Percentiles rank a stretch among this genome's conserved stretches.
These are phyloP conservation scores for Terana coerulea DNA, from an alignment of 768 basidiomycete genomes.

Conservation along the genomic window DNA sequence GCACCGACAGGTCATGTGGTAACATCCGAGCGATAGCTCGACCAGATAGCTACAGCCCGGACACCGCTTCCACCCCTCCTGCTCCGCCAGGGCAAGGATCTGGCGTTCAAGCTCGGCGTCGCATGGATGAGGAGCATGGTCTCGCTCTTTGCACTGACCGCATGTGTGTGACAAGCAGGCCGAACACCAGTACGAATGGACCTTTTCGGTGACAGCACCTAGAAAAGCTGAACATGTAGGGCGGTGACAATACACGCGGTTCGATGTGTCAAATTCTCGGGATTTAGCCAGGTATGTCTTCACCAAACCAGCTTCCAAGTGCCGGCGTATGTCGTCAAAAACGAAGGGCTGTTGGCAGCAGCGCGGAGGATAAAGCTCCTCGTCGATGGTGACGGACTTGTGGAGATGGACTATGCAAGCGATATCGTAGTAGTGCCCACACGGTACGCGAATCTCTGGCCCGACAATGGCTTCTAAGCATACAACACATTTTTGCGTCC, in stretches of 20 bases:
- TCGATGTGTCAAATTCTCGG: slow-evolving; percentile 20
- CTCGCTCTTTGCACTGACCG: slow-evolving; percentile 42
- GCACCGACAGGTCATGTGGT: slow-evolving; percentile 40
- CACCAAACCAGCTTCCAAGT: slow-evolving; percentile 7
- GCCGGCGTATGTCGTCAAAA: slow-evolving; percentile 10
- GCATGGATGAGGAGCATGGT: slow-evolving; percentile 41
- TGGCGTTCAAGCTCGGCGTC: slow-evolving; percentile 34
- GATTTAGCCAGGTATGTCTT: slow-evolving; percentile 15
- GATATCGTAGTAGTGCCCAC: slow-evolving; percentile 24
- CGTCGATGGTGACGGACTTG: slow-evolving; percentile 19
- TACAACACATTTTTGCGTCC: slow-evolving; percentile 19
- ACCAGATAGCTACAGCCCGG: slow-evolving; percentile 31
- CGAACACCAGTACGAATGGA: slow-evolving; percentile 27
- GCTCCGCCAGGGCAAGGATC: slow-evolving; percentile 36
- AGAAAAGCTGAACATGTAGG: slow-evolving; percentile 26
- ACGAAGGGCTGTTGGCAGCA: slow-evolving; percentile 25
- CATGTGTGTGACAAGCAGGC: slow-evolving; percentile 41
- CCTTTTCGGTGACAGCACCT: slow-evolving; percentile 12
- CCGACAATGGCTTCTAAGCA: slow-evolving; percentile 13
- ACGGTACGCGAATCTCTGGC: slow-evolving; percentile 16
- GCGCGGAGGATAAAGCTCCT: slow-evolving; percentile 26
- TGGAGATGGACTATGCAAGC: slow-evolving; percentile 23
- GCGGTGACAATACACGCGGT: slow-evolving; percentile 27
- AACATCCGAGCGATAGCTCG: slow-evolving; percentile 32
- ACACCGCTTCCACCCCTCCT: slow-evolving; percentile 38